phyloP scores from a whole-genome alignment of 2,329 filamentous ascomycete species.

The Penicillium hesseltinei region DNA sequence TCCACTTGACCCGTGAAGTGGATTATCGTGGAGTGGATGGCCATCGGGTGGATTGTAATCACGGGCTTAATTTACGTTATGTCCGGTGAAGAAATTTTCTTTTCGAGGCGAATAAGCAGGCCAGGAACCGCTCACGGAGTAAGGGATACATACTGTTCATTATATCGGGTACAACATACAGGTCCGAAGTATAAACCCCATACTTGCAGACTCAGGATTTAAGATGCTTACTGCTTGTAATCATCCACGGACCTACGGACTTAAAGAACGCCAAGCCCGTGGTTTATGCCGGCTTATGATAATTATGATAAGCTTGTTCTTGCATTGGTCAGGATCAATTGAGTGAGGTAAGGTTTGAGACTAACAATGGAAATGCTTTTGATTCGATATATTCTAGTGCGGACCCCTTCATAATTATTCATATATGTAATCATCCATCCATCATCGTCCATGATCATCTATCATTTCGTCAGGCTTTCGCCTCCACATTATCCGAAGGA shows the following conservation, averaged over 20 bases:
- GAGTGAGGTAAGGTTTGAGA: not conserved
- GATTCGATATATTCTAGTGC: not conserved
- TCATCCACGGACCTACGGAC: not conserved
- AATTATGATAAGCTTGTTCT: not conserved
- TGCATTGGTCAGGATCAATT: not conserved
- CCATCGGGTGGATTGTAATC: not conserved
- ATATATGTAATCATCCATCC: not conserved
- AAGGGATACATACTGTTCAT: too few relatives aligned
- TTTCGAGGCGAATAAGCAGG: not conserved
- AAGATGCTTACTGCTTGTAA: not conserved
- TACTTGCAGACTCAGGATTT: too few relatives aligned
- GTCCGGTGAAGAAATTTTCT: not conserved
- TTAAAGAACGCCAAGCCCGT: not conserved
- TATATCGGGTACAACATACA: not conserved
- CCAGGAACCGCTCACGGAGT: not conserved
- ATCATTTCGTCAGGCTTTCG: not conserved
- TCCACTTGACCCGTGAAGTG: slow-evolving; percentile 3
- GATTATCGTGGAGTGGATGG: not conserved
- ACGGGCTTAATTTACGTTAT: not conserved
- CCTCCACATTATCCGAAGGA: not conserved
- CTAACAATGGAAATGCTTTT: not conserved
- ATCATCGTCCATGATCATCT: not conserved
- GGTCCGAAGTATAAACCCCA: too few relatives aligned
- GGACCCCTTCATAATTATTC: not conserved
- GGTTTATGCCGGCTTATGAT: not conserved